Evolutionary conservation across 495 filamentous ascomycete genomes (phyloP).

Genomic region (Talaromyces liani): DNA sequence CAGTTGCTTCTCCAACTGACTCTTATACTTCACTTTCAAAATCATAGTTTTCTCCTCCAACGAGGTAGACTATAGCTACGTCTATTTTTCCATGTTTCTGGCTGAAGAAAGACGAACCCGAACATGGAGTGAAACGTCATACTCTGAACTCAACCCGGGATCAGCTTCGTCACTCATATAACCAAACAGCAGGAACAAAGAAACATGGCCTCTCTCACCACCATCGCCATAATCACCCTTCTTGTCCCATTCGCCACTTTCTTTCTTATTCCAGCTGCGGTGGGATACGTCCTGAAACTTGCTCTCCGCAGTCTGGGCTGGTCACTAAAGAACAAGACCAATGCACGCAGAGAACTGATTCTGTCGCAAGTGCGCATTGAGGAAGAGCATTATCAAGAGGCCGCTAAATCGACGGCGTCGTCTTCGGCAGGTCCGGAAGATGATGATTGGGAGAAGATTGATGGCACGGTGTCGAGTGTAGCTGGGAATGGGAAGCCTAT

Average conservation of each 20-base stretch:
- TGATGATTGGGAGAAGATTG: slow-evolving; percentile 72
- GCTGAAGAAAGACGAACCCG: neutral
- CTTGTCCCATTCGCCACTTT: slow-evolving; percentile 28
- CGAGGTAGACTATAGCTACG: neutral
- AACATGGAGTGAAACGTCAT: neutral
- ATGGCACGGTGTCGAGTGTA: slow-evolving; percentile 43
- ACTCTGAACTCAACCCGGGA: neutral
- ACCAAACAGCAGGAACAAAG: slow-evolving; percentile 1
- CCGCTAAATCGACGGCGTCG: slow-evolving; percentile 21
- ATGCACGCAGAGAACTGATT: slow-evolving; percentile 55
- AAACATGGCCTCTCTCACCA: slow-evolving; percentile 31
- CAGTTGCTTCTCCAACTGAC: neutral
- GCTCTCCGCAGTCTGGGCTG: slow-evolving; percentile 49
- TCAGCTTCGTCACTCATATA: neutral
- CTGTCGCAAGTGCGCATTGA: slow-evolving; percentile 52
- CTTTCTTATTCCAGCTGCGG: slow-evolving; percentile 31
- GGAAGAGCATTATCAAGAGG: slow-evolving; percentile 43
- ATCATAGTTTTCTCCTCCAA: neutral
- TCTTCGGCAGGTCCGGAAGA: slow-evolving; percentile 38
- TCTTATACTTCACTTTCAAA: neutral
- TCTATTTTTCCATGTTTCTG: neutral
- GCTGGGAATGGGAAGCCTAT: slow-evolving; percentile 44
- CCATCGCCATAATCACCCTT: slow-evolving; percentile 21
- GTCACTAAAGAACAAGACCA: slow-evolving; percentile 59
- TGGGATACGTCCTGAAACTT: slow-evolving; percentile 25